phyloP scores from a whole-genome alignment of 2,329 filamentous ascomycete species.

The Phoma sp. region DNA sequence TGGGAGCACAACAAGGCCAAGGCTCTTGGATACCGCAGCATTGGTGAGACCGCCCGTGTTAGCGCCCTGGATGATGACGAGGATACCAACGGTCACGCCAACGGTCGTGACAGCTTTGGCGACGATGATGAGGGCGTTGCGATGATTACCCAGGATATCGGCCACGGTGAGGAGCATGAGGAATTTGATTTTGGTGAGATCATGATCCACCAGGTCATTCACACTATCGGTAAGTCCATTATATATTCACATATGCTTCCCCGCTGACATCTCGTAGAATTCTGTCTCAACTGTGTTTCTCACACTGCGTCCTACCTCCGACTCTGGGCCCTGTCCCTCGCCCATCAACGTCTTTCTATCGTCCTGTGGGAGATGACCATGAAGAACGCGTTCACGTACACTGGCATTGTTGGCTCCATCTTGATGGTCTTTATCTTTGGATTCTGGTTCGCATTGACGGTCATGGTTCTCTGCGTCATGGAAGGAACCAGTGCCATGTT shows the following conservation, averaged over 20 bases:
- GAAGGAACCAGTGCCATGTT: conserved; percentile 96
- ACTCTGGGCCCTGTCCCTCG: conserved; percentile 95
- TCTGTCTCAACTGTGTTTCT: conserved; percentile 98
- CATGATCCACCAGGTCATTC: conserved; percentile 99
- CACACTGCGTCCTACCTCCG: conserved; percentile 98
- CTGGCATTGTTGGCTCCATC: conserved; percentile 73
- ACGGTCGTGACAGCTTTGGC: conserved; percentile 69
- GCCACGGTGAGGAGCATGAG: conserved; percentile 77
- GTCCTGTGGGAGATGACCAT: conserved; percentile 98
- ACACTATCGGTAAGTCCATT: conserved; percentile 83
- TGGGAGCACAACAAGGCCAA: conserved; percentile 91
- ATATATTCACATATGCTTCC: neutral
- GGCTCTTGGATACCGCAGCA: conserved; percentile 87
- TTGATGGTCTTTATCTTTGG: conserved; percentile 83
- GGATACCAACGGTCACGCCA: conserved; percentile 61
- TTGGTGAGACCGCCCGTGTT: conserved; percentile 86
- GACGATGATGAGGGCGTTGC: conserved; percentile 83
- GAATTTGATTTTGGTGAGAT: conserved; percentile 97
- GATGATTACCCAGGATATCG: conserved; percentile 86
- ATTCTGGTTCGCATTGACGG: conserved; percentile 86
- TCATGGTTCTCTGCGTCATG: conserved; percentile 87
- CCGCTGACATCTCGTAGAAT: conserved; percentile 66
- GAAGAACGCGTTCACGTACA: conserved; percentile 71
- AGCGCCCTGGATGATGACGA: conserved; percentile 89
- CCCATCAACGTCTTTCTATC: conserved; percentile 95